Base-by-base conservation (phyloP, 1,139 yeast genomes). In the Hanseniaspora sp. region DNA sequence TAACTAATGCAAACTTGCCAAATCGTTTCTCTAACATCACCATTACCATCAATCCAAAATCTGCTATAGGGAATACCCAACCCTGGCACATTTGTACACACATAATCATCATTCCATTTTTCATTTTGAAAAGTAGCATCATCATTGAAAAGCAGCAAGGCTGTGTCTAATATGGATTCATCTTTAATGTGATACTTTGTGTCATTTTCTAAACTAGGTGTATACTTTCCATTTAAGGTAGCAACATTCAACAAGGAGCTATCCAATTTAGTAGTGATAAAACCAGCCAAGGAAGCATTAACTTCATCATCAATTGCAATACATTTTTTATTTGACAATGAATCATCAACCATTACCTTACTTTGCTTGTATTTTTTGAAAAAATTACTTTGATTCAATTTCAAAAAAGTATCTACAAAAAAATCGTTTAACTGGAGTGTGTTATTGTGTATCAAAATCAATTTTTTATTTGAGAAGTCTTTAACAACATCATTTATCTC, bases 11-110 rank as follows among this genome's bases (percentile, higher is more conserved):
- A 64, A 55, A 73, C 75, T 12, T 68, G 67, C 90, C 95, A 87
- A n/a, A 85, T 66, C 0, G 66, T 65, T 30, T 67, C 68, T 59
- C 83, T 80, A 30, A 86, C 73, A 33, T 73, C 67, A 0, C 95
- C 94, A 44, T 72, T 67, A 37, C 82, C 67, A 60, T 82, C 85
- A 9, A 85, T 71, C 96, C 96, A 87, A 11, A 85, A 67, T 52
- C 77, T 77, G 0, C 84, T 76, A 56, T 87, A 82, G 1, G 92
- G 80, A 33, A 72, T 68, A 0, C 81, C 83, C 8, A 53, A 18
- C 2, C 55, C 55, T 34, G 55, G 55, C 4, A 48, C 40, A 33
- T 34, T 34, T 28, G 23, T 34, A 18, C 47, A 29, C 12, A 34
- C 15, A 18, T 15, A 17, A 13, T 39, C n/a, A 7, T 39, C 29